Evolutionary conservation across 2,329 filamentous ascomycete genomes (phyloP).

Genomic region (Rosellinia necatrix): DNA sequence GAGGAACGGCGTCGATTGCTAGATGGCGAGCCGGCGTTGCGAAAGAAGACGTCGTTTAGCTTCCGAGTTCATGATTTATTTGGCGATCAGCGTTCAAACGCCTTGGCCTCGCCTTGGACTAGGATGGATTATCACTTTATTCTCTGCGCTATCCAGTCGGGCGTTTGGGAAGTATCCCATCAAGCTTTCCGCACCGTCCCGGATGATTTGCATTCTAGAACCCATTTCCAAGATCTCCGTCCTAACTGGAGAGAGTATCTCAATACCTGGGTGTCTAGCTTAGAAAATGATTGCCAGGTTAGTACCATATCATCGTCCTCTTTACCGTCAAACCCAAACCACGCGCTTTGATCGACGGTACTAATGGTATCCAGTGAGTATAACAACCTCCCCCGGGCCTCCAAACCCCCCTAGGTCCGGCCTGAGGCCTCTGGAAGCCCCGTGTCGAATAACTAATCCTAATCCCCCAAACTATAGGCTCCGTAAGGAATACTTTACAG

Average conservation of each 20-base stretch:
- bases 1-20: conserved; percentile 25
- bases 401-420: neutral
- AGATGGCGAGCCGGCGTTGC: conserved; percentile 12
- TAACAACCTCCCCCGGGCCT: neutral
- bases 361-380: conserved; percentile 17
- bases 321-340: neutral
- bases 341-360: neutral
- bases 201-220: conserved; percentile 31
- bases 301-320: neutral
- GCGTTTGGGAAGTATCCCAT: conserved; percentile 31
- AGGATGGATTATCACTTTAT: conserved; percentile 36
- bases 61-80: conserved; percentile 32
- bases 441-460: neutral
- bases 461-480: conserved; percentile 8
- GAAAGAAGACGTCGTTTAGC: conserved; percentile 21
- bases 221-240: conserved; percentile 10
- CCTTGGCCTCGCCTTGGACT: conserved; percentile 27
- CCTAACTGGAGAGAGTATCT: conserved; percentile 21
- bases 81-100: conserved; percentile 27
- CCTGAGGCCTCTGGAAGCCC: neutral
- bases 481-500: conserved; percentile 13
- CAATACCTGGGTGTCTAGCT: conserved; percentile 17
- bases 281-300: conserved; percentile 29
- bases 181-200: conserved; percentile 32
- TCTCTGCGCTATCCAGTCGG: conserved; percentile 32